These are phyloP conservation scores for Artomyces pyxidatus DNA, from an alignment of 768 basidiomycete species.

Conservation along the genomic window DNA sequence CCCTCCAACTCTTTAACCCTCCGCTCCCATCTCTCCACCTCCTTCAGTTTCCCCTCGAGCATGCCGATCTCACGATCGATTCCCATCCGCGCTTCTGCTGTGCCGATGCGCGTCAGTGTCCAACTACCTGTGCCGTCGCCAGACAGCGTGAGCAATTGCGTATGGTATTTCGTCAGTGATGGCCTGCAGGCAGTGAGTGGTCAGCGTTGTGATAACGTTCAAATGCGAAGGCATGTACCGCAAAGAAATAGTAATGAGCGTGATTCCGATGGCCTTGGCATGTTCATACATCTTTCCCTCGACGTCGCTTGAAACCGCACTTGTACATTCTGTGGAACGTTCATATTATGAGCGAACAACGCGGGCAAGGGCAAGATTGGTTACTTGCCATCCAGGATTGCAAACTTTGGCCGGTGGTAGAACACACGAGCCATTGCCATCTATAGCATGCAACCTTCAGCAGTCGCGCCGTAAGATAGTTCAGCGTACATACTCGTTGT, in stretches of 20 bases:
- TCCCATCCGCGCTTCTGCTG: slow-evolving; percentile 65
- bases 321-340: slow-evolving; percentile 69
- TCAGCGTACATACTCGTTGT: slow-evolving; percentile 55
- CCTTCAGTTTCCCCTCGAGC: slow-evolving; percentile 57
- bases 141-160: slow-evolving; percentile 68
- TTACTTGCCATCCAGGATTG: slow-evolving; percentile 72
- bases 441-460: slow-evolving; percentile 26
- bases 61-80: slow-evolving; percentile 66
- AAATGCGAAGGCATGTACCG: slow-evolving; percentile 54
- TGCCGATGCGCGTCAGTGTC: slow-evolving; percentile 64
- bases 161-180: slow-evolving; percentile 83
- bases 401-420: slow-evolving; percentile 79
- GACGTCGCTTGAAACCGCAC: slow-evolving; percentile 92
- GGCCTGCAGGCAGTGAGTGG: slow-evolving; percentile 43
- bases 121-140: slow-evolving; percentile 68
- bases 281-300: slow-evolving; percentile 95
- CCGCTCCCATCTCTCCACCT: slow-evolving; percentile 68
- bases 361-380: background rate
- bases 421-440: slow-evolving; percentile 94
- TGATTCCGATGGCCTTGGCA: slow-evolving; percentile 81
- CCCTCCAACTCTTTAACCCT: slow-evolving; percentile 56
- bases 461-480: background rate
- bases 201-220: too few relatives aligned
- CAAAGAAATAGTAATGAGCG: slow-evolving; percentile 87
- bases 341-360: background rate